Conservation (phyloP, 1,284 basidiomycete genomes). For the Polyporus tsugae region DNA sequence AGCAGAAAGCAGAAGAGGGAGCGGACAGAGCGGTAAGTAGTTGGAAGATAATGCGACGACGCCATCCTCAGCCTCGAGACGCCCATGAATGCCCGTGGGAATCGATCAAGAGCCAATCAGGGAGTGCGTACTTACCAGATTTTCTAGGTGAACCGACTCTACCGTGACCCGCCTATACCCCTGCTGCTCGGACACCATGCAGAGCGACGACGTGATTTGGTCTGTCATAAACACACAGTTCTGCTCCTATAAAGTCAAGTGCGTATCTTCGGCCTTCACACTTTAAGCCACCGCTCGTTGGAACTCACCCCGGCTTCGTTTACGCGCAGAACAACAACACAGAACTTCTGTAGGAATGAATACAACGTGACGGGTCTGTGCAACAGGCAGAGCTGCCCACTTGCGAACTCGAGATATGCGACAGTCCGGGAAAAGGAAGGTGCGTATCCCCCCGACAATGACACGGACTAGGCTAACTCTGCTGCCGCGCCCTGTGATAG, state of each 20-base stretch:
- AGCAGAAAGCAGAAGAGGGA: conserved; percentile 1
- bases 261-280: conserved; percentile 43
- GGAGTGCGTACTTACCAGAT: conserved; percentile 30
- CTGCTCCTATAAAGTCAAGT: conserved; percentile 99
- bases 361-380: conserved; percentile 99
- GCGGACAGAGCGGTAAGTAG: neutral
- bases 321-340: conserved; percentile 79
- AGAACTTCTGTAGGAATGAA: conserved; percentile 98
- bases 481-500: conserved; percentile 48
- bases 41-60: no score
- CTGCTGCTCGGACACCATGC: conserved; percentile 54
- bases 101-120: conserved; percentile 24
- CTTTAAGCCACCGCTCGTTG: neutral
- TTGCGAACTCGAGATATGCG: conserved; percentile 97
- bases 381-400: conserved; percentile 94
- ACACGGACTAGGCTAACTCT: neutral
- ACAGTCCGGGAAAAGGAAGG: conserved; percentile 97
- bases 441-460: conserved; percentile 43
- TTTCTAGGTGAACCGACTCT: conserved; percentile 27
- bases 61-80: conserved; percentile 1
- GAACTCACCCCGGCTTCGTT: neutral
- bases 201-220: conserved; percentile 97
- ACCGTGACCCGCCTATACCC: conserved; percentile 3
- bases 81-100: conserved; percentile 21
- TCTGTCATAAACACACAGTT: conserved; percentile 93